These are phyloP conservation scores for Lachancea cidri DNA, from an alignment of 805 yeast species.

Conservation along the genomic window DNA sequence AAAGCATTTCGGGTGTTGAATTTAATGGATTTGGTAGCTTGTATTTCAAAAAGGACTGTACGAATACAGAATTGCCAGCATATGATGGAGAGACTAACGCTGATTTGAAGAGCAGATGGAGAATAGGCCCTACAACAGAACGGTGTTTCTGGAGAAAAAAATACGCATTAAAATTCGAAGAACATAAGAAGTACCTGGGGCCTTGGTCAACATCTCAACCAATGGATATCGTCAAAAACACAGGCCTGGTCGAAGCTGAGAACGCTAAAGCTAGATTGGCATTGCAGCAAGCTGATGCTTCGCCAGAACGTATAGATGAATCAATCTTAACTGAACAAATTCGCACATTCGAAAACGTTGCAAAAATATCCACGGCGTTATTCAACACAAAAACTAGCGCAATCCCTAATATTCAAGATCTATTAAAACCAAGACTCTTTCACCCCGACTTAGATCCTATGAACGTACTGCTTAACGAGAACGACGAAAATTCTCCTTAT, in stretches of 20 bases:
- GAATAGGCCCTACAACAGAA: constrained; percentile 87
- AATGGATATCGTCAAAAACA: constrained; percentile 53
- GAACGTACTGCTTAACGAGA: constrained; percentile 59
- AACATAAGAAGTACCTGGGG: constrained; percentile 53
- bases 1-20: constrained; percentile 46
- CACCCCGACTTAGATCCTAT: constrained; percentile 89
- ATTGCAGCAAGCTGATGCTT: constrained; percentile 49
- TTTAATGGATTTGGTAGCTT: constrained; percentile 78
- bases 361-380: constrained; percentile 50
- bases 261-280: constrained; percentile 49
- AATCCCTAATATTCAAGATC: constrained; percentile 56
- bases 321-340: constrained; percentile 46
- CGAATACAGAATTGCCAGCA: constrained; percentile 34
- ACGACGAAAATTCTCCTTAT: constrained; percentile 36
- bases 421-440: constrained; percentile 67
- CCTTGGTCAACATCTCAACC: constrained; percentile 67
- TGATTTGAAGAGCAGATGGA: constrained; percentile 62
- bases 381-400: constrained; percentile 47
- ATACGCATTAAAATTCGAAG: constrained; percentile 44
- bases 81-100: constrained; percentile 60
- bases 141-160: constrained; percentile 70
- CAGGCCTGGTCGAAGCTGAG: constrained; percentile 65
- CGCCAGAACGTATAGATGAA: constrained; percentile 41
- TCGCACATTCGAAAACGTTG: constrained; percentile 57
- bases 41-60: constrained; percentile 70